A percentile compares a stretch with the other conserved stretches of the same genome.
Evolutionary conservation across 208 protist genomes (phyloP).

Genomic region (Jaenimonas drosophilae): DNA sequence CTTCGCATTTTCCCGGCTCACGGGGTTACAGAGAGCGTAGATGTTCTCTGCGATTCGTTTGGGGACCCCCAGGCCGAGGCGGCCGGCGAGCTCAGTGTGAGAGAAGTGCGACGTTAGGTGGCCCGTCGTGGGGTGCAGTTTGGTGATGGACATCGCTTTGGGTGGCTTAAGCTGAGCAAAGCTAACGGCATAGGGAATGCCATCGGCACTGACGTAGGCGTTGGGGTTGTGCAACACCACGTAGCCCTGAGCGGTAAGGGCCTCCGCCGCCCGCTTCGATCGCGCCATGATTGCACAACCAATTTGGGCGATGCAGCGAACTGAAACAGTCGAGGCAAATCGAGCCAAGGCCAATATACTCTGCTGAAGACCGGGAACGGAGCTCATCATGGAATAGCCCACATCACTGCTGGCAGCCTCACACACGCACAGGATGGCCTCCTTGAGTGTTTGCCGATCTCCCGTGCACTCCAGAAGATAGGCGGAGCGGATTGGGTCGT

Average conservation of each 20-base stretch:
- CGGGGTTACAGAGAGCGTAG: conserved; percentile 62
- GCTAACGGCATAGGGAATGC: conserved; percentile 76
- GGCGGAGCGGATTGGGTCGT: conserved; percentile 31
- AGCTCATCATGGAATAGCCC: conserved; percentile 36
- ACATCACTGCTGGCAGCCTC: conserved; percentile 64
- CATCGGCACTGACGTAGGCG: conserved; percentile 78
- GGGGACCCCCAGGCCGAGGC: conserved; percentile 16
- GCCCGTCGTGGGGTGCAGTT: background rate
- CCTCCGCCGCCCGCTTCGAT: conserved; percentile 27
- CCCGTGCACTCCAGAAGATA: conserved; percentile 66
- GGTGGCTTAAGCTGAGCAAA: conserved; percentile 43
- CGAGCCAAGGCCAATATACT: conserved; percentile 49
- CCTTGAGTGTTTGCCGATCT: conserved; percentile 40
- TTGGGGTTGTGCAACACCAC: conserved; percentile 48
- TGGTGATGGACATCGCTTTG: background rate
- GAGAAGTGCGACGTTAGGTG: too few species aligned
- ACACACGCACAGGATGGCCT: conserved; percentile 69
- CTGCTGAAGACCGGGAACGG: conserved; percentile 37
- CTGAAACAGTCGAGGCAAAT: conserved; percentile 59
- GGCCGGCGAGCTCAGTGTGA: background rate
- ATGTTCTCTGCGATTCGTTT: conserved; percentile 46
- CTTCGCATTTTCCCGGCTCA: conserved; percentile 70
- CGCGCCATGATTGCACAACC: conserved; percentile 44
- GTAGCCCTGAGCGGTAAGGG: conserved; percentile 29
- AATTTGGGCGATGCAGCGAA: conserved; percentile 48